Base-by-base conservation (phyloP, 176 grass and related monocot genomes). In the Olyra latifolia region DNA sequence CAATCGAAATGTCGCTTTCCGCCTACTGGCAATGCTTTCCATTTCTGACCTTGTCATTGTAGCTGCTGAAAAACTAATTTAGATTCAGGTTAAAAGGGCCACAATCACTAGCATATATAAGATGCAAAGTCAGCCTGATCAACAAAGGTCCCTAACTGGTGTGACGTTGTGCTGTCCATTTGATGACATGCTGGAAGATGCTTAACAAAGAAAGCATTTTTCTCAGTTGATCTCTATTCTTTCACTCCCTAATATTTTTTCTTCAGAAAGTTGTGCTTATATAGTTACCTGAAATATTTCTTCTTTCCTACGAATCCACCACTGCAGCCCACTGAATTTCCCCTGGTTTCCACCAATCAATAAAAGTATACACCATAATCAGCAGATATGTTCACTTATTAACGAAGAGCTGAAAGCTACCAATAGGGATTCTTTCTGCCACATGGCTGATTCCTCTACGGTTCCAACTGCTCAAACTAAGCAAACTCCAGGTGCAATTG, bases 71-170 rank as follows among this genome's bases (percentile, higher is more conserved):
- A 46, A 69, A 80, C 20, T 1, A 22, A 39, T 62, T 74, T 54
- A 68, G 76, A 63, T 84, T 80, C 76, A 75, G 52, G 38, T 75
- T 62, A 75, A 75, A 16, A 75, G 52, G 61, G 69, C 60, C 50
- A 32, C 17, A 41, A 75, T 16, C 7, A 5, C 19, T 84, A 28
- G 62, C 54, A 53, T 76, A 62, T 76, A 70, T 38, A 29, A 75
- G 63, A 85, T 64, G 82, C 76, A 85, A 89, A 89, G 82, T 89
- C 82, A 85, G 55, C 47, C 1, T 0, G 28, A 38, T 50, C 7
- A 19, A 28, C 20, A 39, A 3, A 19, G 35, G 52, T 61, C 30
- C 55, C 54, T 45, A 76, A 27, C 53, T 80, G 28, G 25, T 70
- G 25, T 39, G 53, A 70, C 62, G 56, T 69, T 62, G 38, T 22